phyloP scores from a whole-genome alignment of 805 yeast genomes.

The Yamadazyma olivae region DNA sequence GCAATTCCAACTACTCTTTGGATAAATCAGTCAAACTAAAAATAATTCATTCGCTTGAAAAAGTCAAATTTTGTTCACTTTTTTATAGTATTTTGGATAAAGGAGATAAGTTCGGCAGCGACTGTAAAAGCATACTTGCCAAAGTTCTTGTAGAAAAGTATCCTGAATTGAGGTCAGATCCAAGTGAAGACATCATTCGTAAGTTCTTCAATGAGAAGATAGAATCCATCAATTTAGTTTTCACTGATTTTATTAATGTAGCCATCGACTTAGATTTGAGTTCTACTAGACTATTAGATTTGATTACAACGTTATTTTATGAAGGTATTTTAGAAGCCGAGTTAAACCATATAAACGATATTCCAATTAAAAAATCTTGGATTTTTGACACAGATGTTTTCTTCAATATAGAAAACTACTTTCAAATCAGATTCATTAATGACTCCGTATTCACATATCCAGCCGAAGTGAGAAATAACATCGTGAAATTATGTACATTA shows the following conservation, averaged over 20 bases:
- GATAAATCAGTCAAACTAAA: constrained; percentile 2
- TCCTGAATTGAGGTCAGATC: constrained; percentile 1
- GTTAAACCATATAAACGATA: constrained; percentile 25
- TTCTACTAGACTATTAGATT: constrained; percentile 13
- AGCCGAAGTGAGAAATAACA: constrained; percentile 14
- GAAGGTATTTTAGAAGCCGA: constrained; percentile 40
- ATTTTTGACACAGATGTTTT: constrained; percentile 41
- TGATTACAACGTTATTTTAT: constrained; percentile 22
- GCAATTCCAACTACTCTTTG: constrained; percentile 31
- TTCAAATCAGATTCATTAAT: constrained; percentile 9
- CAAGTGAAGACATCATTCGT: constrained; percentile 18
- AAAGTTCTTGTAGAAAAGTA: constrained; percentile 4
- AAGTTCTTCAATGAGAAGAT: constrained; percentile 24
- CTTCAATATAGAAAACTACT: constrained; percentile 36
- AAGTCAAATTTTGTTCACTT: constrained; percentile 42
- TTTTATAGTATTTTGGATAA: constrained; percentile 31
- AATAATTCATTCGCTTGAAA: constrained; percentile 20
- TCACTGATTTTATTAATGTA: constrained; percentile 24
- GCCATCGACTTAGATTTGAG: constrained; percentile 17
- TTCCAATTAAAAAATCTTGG: constrained; percentile 38
- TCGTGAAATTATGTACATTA: constrained; percentile 25
- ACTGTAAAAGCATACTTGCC: constrained; percentile 4
- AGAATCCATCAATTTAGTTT: constrained; percentile 21
- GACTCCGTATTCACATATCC: constrained; percentile 13
- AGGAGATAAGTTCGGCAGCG: constrained; percentile 6